These are phyloP conservation scores for Millerozyma acaciae DNA, from an alignment of 805 yeast genomes.

Conservation along the genomic window DNA sequence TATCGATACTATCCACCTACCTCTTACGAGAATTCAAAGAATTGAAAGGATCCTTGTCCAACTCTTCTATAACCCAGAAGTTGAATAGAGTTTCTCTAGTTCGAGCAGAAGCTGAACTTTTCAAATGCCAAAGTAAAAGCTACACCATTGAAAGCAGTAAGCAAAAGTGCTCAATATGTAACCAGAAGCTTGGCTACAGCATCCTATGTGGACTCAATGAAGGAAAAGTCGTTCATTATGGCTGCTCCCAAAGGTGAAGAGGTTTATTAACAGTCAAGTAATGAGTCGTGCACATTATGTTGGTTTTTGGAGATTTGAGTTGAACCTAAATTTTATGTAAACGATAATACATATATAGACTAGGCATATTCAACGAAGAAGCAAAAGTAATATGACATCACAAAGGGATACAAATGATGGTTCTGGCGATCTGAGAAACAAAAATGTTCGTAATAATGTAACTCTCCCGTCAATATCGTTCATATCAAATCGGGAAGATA, in stretches of 20 bases:
- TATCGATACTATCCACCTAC: slow-evolving; percentile 41
- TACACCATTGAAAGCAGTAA: slow-evolving; percentile 35
- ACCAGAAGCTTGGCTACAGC: slow-evolving; percentile 50
- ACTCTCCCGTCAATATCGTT: slow-evolving; percentile 23
- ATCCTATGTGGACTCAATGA: slow-evolving; percentile 49
- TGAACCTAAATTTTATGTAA: slow-evolving; percentile 3
- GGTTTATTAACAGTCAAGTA: neutral
- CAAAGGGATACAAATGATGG: neutral
- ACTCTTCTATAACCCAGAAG: slow-evolving; percentile 41
- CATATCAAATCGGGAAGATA: slow-evolving; percentile 14
- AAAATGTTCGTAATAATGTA: slow-evolving; percentile 2
- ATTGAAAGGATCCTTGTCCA: slow-evolving; percentile 36
- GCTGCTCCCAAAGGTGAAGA: slow-evolving; percentile 42
- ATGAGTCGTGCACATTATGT: neutral
- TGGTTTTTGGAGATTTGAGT: neutral
- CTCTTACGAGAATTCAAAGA: slow-evolving; percentile 43
- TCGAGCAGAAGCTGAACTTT: slow-evolving; percentile 42
- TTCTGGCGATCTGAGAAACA: no score
- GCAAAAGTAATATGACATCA: neutral
- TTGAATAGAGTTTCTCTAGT: slow-evolving; percentile 53
- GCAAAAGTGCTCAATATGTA: slow-evolving; percentile 57
- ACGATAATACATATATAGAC: neutral
- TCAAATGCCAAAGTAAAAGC: slow-evolving; percentile 32
- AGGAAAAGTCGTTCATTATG: slow-evolving; percentile 51
- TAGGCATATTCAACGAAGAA: neutral